Conservation (phyloP, 75 land plant species). For the Sequoiadendron giganteum region DNA sequence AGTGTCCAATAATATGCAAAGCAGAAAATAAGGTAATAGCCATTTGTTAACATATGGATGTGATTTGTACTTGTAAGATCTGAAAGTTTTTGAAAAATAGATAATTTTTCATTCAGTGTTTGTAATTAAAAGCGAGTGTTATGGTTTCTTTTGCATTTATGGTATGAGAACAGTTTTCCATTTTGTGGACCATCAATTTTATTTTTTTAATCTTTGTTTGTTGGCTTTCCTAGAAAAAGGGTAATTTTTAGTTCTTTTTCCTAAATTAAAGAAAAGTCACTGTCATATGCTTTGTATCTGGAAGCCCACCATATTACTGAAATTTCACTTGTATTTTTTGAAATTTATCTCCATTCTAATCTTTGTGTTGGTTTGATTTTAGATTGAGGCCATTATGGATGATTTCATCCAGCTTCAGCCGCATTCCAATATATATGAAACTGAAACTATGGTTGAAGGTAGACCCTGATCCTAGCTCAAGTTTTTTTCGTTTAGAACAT, state of each 20-base stretch:
- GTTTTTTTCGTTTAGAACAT: not conserved
- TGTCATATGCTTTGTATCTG: not conserved
- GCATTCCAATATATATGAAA: conserved; percentile 60
- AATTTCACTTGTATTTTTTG: not conserved
- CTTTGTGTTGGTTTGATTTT: conserved; percentile 15
- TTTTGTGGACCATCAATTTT: not conserved
- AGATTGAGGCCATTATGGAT: conserved; percentile 96
- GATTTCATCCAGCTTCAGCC: conserved; percentile 87
- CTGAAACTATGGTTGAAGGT: conserved; percentile 99
- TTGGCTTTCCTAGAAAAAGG: not conserved
- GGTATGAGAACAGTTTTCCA: not conserved
- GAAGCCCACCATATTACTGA: not conserved
- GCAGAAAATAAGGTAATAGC: too few relatives aligned
- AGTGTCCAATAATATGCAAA: too few relatives aligned
- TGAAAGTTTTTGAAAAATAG: not conserved
- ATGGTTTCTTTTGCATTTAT: not conserved
- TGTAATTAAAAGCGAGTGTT: not conserved
- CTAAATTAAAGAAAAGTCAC: not conserved
- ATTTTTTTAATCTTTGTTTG: not conserved
- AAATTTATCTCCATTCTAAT: not conserved
- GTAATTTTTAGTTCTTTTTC: not conserved
- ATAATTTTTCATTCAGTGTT: too few relatives aligned
- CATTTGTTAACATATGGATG: not conserved
- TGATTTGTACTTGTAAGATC: not conserved
- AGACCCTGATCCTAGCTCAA: not conserved